These are phyloP conservation scores for Tolypocladium pustulatum DNA, from an alignment of 2,329 filamentous ascomycete species.

Conservation along the genomic window DNA sequence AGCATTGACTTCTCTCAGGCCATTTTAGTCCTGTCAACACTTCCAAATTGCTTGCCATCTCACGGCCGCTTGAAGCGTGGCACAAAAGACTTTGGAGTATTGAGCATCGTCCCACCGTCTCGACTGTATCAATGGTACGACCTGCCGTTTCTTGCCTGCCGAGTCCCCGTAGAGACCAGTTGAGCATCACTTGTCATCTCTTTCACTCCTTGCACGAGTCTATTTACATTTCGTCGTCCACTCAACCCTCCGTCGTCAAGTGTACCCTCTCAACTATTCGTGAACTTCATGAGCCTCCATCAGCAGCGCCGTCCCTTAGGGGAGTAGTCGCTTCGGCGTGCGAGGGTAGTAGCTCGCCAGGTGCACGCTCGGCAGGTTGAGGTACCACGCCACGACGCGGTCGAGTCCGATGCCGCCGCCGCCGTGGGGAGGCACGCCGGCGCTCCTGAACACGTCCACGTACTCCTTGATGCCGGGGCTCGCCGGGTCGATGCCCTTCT, in stretches of 20 bases:
- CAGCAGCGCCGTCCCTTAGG: conserved; percentile 18
- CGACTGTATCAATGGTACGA: background rate
- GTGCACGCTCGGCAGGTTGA: conserved; percentile 49
- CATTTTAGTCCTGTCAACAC: background rate
- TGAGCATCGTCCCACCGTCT: background rate
- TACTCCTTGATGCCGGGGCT: conserved; percentile 77
- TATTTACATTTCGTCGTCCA: background rate
- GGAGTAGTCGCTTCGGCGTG: conserved; percentile 48
- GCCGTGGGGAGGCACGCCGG: conserved; percentile 80
- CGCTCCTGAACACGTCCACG: conserved; percentile 68
- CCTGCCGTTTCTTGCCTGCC: too few species aligned
- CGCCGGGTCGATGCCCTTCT: conserved; percentile 70
- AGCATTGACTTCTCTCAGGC: too few species aligned
- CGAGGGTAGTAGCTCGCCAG: conserved; percentile 47
- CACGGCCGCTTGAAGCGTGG: background rate
- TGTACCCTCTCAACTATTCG: background rate
- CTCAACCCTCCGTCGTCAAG: background rate
- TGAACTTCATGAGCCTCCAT: background rate
- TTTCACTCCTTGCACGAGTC: background rate
- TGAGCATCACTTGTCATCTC: background rate
- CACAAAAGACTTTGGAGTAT: background rate
- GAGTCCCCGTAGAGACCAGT: background rate
- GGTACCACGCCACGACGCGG: conserved; percentile 63
- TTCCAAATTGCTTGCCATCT: background rate
- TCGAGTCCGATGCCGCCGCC: conserved; percentile 86